These are phyloP conservation scores for Colletotrichum siamense DNA, from an alignment of 2,329 filamentous ascomycete species.

Conservation along the genomic window DNA sequence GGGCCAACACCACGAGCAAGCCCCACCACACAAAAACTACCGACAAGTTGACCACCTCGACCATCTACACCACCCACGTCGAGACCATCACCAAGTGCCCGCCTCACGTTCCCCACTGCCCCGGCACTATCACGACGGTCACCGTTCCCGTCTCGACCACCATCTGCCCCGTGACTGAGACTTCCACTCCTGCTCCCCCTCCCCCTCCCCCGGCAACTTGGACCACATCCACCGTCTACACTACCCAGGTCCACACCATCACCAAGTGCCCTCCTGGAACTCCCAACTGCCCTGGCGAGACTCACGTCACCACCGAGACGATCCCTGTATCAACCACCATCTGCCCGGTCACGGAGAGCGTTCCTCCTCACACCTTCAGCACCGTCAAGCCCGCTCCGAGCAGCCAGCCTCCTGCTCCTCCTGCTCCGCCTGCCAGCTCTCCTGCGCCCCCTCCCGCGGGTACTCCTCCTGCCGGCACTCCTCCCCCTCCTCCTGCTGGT, in stretches of 20 bases:
- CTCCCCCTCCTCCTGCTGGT: not conserved
- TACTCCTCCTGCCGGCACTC: not conserved
- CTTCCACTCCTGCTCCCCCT: not conserved
- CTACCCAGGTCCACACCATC: conserved; percentile 54
- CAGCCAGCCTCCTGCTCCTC: not conserved
- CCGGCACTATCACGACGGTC: conserved; percentile 41
- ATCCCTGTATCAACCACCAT: conserved; percentile 43
- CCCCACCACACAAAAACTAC: not conserved
- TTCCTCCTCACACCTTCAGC: conserved; percentile 3
- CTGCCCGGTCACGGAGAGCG: conserved; percentile 39
- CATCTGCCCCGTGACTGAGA: conserved; percentile 32
- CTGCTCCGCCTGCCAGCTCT: not conserved
- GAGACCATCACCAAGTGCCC: conserved; percentile 22
- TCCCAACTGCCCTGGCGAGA: conserved; percentile 37
- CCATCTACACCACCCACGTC: conserved; percentile 22
- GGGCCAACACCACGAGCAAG: not conserved
- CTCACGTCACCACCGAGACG: conserved; percentile 40
- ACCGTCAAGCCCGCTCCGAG: not conserved
- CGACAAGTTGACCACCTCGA: conserved; percentile 21
- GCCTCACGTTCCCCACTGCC: conserved; percentile 17
- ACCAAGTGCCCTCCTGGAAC: conserved; percentile 56
- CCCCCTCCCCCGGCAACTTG: conserved; percentile 31
- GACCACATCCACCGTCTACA: conserved; percentile 44
- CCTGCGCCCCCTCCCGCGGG: not conserved
- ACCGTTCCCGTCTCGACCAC: conserved; percentile 44